phyloP scores from a whole-genome alignment of 2,329 filamentous ascomycete species.

The Phyllosticta citriasiana region DNA sequence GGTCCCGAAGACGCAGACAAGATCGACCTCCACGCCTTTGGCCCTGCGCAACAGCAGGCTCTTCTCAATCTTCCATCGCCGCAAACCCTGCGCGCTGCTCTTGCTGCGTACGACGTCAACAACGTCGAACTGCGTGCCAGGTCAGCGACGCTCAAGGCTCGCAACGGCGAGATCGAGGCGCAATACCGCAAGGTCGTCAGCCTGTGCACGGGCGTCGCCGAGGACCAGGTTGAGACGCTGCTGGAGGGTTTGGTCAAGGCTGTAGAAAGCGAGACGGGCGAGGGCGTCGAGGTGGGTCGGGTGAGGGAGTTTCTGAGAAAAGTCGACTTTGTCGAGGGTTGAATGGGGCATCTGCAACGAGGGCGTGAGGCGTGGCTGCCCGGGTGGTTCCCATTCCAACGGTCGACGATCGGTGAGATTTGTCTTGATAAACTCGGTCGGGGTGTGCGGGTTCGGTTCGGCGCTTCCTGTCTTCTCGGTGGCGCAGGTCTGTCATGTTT shows the following conservation, averaged over 20 bases:
- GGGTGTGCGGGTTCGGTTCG: too few relatives aligned
- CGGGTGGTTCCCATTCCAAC: too few relatives aligned
- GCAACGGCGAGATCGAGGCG: conserved; percentile 73
- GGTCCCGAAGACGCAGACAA: conserved; percentile 27
- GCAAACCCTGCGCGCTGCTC: conserved; percentile 49
- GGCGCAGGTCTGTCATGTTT: too few relatives aligned
- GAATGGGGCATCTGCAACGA: too few relatives aligned
- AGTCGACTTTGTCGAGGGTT: conserved; percentile 51
- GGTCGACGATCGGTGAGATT: too few relatives aligned
- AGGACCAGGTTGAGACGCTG: conserved; percentile 68
- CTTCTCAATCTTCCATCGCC: conserved; percentile 16
- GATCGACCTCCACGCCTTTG: conserved; percentile 9
- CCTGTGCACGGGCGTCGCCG: conserved; percentile 71
- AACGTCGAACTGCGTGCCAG: conserved; percentile 58
- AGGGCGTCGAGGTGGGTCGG: conserved; percentile 60
- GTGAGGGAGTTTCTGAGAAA: conserved; percentile 72
- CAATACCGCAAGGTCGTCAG: conserved; percentile 84
- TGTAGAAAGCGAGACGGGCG: conserved; percentile 72
- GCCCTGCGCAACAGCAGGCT: conserved; percentile 4
- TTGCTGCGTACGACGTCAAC: conserved; percentile 60
- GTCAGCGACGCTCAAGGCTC: conserved; percentile 61
- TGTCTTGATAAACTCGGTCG: too few relatives aligned
- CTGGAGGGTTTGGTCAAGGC: conserved; percentile 73
- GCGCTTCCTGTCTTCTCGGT: too few relatives aligned
- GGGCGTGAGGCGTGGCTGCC: too few relatives aligned